Evolutionary conservation across 192 early-diverging fungal species (phyloP), one percentile per base, ranked within the genome.

Genomic region (Entomortierella chlamydospora): DNA sequence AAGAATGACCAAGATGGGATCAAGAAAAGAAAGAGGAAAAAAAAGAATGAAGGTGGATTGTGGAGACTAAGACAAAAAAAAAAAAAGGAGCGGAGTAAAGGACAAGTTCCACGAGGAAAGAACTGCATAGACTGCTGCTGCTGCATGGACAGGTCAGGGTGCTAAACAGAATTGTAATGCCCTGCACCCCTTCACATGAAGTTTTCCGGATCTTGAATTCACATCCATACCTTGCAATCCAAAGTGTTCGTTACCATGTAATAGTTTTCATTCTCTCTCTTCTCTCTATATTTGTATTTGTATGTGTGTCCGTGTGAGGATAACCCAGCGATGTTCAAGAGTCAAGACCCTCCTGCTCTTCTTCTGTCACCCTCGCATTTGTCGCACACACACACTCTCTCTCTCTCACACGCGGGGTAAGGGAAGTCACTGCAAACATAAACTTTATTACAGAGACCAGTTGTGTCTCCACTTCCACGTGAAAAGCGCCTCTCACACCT

Each of bases 401-500:
- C 20, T 47, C 45, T 20, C 34, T 11, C 20, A 47, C 45, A 17
- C 45, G 45, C 45, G 45, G 45, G 45, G 45, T 47, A 47, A 3
- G 15, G 15, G 15, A 25, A 28, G 52, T 54, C 26, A 13, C 52
- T 54, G 49, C 22, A 17, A 50, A 50, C 20, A 50, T 54, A 18
- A 54, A 54, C 52, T 30, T 54, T 54, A 54, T 54, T 54, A 54
- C 52, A 54, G 25, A 54, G 52, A 54, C 3, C 28, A 10, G 7
- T 47, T 47, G 5, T 17, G 2, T 47, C 45, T 47, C 45, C 45
- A 57, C 33, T 57, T 57, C 56, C 56, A 57, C 56, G 56, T 57
- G 56, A 57, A 57, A 57, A 57, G 56, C 26, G 30, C 28, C 33
- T 22, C 28, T 7, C 28, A 23, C 25, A 17, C 2, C 28, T 5